Evolutionary conservation across 108 stramenopile genomes (phyloP).

Genomic region (Nitzschia sp.): DNA sequence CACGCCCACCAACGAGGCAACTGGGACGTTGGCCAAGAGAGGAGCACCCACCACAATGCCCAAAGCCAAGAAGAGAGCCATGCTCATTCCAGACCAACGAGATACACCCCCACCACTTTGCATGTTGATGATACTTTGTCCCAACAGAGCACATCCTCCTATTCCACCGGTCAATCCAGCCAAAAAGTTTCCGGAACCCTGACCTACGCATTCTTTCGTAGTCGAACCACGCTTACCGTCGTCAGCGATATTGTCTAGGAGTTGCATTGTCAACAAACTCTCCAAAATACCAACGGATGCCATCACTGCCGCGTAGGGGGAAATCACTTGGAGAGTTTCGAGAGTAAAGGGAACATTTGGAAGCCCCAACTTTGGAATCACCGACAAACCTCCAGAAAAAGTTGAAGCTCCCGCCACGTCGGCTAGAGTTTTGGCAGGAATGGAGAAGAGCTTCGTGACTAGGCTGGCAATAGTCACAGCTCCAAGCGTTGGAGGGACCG

Average conservation of each 20-base stretch:
- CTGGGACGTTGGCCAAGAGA: constrained; percentile 62
- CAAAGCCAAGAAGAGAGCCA: constrained; percentile 66
- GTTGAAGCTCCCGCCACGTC: constrained; percentile 61
- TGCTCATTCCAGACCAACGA: constrained; percentile 69
- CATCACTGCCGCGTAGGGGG: constrained; percentile 77
- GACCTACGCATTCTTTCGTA: constrained; percentile 63
- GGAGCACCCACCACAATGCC: constrained; percentile 74
- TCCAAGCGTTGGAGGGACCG: constrained; percentile 66
- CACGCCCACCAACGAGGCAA: constrained; percentile 72
- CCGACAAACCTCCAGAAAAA: constrained; percentile 67
- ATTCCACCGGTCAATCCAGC: constrained; percentile 74
- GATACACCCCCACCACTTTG: constrained; percentile 70
- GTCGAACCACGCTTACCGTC: constrained; percentile 75
- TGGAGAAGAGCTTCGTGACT: constrained; percentile 39
- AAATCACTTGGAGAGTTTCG: constrained; percentile 51
- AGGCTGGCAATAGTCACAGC: constrained; percentile 53
- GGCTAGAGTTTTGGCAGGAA: constrained; percentile 67
- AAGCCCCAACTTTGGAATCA: constrained; percentile 61
- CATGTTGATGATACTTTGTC: constrained; percentile 81
- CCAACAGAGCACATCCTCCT: constrained; percentile 84
- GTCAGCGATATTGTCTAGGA: constrained; percentile 77
- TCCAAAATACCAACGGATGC: constrained; percentile 78
- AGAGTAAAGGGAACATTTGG: constrained; percentile 51
- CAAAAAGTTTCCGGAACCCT: constrained; percentile 72
- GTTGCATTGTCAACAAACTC: constrained; percentile 71